Conservation (phyloP, 768 basidiomycete species). For the Kwoniella botswanensis region DNA sequence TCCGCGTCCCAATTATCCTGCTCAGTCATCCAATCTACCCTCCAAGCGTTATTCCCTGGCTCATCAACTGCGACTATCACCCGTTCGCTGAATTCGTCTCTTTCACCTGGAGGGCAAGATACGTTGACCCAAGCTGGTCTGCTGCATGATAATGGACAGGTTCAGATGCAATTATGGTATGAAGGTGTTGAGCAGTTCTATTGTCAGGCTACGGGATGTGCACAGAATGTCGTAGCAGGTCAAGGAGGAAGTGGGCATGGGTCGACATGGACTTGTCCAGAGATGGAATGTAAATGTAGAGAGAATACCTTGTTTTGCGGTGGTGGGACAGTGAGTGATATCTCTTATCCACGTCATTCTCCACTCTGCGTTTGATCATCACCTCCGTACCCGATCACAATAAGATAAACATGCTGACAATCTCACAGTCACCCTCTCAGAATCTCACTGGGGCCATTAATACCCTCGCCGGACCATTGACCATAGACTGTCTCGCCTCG, state of each 20-base stretch:
- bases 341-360: background rate
- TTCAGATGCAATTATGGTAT: constrained; percentile 56
- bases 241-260: constrained; percentile 54
- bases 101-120: constrained; percentile 64
- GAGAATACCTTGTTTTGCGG: constrained; percentile 77
- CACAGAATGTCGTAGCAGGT: constrained; percentile 62
- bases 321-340: constrained; percentile 10
- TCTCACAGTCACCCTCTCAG: constrained; percentile 28
- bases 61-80: constrained; percentile 75
- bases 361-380: background rate
- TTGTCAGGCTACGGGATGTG: constrained; percentile 74
- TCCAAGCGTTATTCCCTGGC: constrained; percentile 76
- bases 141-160: constrained; percentile 32
- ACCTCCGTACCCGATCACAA: background rate
- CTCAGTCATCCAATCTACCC: constrained; percentile 78
- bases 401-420: background rate
- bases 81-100: constrained; percentile 71
- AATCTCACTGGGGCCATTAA: constrained; percentile 71
- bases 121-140: constrained; percentile 24
- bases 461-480: constrained; percentile 68
- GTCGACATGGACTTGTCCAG: constrained; percentile 72
- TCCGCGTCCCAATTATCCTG: constrained; percentile 85
- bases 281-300: constrained; percentile 76
- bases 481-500: constrained; percentile 68
- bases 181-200: constrained; percentile 70